Conservation (phyloP, 805 yeast genomes). For the Wickerhamomyces alni region DNA sequence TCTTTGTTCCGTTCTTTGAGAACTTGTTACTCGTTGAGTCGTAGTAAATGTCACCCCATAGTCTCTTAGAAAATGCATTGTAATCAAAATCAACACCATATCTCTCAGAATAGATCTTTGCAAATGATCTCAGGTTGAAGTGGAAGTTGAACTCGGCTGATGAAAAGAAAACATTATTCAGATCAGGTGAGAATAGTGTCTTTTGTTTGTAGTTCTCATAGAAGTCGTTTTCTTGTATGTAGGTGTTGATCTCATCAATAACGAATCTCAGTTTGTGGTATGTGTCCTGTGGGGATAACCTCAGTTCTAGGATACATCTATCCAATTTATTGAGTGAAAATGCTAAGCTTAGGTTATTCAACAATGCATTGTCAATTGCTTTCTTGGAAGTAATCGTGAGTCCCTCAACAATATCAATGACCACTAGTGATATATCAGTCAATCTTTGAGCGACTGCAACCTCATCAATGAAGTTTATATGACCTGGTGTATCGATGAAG, state of each 20-base stretch:
- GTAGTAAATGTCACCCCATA: conserved; percentile 78
- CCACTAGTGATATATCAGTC: conserved; percentile 61
- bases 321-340: conserved; percentile 80
- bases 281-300: conserved; percentile 68
- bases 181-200: conserved; percentile 45
- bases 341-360: conserved; percentile 43
- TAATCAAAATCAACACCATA: conserved; percentile 27
- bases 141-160: conserved; percentile 56
- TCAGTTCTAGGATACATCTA: conserved; percentile 72
- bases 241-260: conserved; percentile 59
- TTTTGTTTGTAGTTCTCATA: conserved; percentile 21
- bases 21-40: conserved; percentile 39
- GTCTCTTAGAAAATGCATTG: conserved; percentile 39
- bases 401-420: conserved; percentile 87
- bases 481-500: conserved; percentile 89
- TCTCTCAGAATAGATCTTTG: conserved; percentile 36
- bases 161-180: conserved; percentile 68
- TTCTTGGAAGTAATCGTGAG: conserved; percentile 50
- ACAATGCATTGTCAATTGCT: conserved; percentile 46
- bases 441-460: conserved; percentile 48
- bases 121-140: conserved; percentile 65
- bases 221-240: conserved; percentile 32
- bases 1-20: conserved; percentile 20
- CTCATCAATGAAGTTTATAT: conserved; percentile 78
- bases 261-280: conserved; percentile 58